Evolutionary conservation across 345 rosid genomes (phyloP), one percentile per base, ranked within the genome.

Genomic region (Syzygium oleosum): DNA sequence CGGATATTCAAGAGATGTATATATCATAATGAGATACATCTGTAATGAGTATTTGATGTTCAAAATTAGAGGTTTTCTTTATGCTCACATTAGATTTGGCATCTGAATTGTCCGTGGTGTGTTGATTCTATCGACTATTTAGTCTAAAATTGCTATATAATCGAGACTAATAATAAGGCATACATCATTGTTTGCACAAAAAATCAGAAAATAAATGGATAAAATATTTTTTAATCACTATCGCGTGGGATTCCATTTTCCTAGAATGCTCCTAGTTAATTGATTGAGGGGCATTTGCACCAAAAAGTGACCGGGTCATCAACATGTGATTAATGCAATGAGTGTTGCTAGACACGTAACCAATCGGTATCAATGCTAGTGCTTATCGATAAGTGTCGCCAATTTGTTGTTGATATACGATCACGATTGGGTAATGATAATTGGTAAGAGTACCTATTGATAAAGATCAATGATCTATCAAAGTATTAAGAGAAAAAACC

Each of bases 401-500:
- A 23, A 56, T 56, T 27, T 25, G 9, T 9, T 56, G 27, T 22
- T 12, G 25, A 23, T 22, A 22, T 56, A 56, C 61, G 0, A 56
- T 56, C 27, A 55, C 2, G 27, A 55, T 22, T 55, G 23, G 27
- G 59, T 55, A 55, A 55, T 55, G 59, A 55, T 22, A 55, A 55
- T 9, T 4, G 27, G 21, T 9, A 22, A 55, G 25, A 55, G 25
- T 1, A 55, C 27, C 12, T 38, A 38, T 38, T 38, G 41, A 38
- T 4, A 23, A 55, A 55, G 59, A 55, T 55, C 59, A 1, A 22
- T 55, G 21, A 55, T 4, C 12, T 55, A 23, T 55, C 5, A 1
- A 55, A 8, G 27, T 21, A 22, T 0, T 0, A 38, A 38, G 61
- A 0, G n/a, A 56, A 12, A 56, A 56, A 25, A 56, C 27, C 9